These are phyloP conservation scores for Viola odorata DNA, from an alignment of 345 rosid species.

Conservation along the genomic window DNA sequence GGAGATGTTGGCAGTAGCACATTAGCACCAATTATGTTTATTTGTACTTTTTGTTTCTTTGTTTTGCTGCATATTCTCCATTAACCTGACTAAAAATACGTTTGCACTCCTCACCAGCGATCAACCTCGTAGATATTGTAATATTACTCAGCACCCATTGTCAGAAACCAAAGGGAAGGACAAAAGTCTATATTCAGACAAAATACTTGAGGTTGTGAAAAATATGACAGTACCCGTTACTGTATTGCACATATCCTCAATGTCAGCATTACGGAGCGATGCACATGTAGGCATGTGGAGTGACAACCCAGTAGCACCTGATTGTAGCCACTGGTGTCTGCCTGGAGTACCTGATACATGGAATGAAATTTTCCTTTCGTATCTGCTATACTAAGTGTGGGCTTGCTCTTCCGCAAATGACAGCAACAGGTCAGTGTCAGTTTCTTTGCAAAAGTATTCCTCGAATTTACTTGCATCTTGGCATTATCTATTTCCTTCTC, in stretches of 20 bases:
- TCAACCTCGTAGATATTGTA: slow-evolving; percentile 48
- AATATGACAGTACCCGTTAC: slow-evolving; percentile 60
- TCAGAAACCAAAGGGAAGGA: slow-evolving; percentile 52
- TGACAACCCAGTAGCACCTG: slow-evolving; percentile 57
- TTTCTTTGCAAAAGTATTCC: background rate
- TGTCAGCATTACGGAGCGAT: slow-evolving; percentile 77
- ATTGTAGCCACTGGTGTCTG: slow-evolving; percentile 95
- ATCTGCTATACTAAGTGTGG: slow-evolving; percentile 19
- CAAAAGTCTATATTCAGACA: slow-evolving; percentile 48
- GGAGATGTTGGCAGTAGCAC: background rate
- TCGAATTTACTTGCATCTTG: background rate
- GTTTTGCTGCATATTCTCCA: background rate
- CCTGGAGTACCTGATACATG: slow-evolving; percentile 89
- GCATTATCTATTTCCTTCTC: background rate
- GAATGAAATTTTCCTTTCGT: slow-evolving; percentile 72
- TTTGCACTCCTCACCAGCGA: slow-evolving; percentile 37
- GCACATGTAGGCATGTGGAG: slow-evolving; percentile 83
- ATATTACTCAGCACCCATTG: slow-evolving; percentile 52
- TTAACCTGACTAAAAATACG: background rate
- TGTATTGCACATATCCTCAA: slow-evolving; percentile 56
- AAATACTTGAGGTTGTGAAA: slow-evolving; percentile 41
- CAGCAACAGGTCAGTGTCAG: slow-evolving; percentile 15
- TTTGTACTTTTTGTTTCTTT: background rate
- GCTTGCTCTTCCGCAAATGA: slow-evolving; percentile 1
- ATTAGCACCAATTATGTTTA: background rate